Conservation (phyloP, 768 basidiomycete species). For the Lyophyllum shimeji region DNA sequence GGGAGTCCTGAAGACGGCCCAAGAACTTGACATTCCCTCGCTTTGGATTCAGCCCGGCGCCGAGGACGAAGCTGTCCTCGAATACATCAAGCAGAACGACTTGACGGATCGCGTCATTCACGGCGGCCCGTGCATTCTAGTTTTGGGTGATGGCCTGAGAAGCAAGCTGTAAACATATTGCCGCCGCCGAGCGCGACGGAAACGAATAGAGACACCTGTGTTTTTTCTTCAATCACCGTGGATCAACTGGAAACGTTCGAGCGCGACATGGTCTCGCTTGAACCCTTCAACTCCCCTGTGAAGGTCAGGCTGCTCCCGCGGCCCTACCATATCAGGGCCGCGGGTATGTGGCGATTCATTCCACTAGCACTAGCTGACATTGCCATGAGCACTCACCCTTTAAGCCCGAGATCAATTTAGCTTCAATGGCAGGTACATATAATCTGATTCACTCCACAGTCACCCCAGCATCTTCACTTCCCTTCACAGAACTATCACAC, state of each 20-base stretch:
- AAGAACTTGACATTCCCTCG: slow-evolving; percentile 66
- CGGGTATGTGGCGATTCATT: neutral
- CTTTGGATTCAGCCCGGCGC: slow-evolving; percentile 93
- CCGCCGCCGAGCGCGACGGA: neutral
- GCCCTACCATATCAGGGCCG: slow-evolving; percentile 4
- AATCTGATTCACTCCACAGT: neutral
- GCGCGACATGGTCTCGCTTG: neutral
- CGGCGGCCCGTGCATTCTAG: slow-evolving; percentile 82
- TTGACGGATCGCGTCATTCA: slow-evolving; percentile 70
- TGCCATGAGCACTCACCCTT: slow-evolving; percentile 1
- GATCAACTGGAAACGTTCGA: slow-evolving; percentile 3
- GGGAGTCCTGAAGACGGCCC: slow-evolving; percentile 61
- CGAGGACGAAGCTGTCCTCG: slow-evolving; percentile 60
- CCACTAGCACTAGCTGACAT: slow-evolving; percentile 12
- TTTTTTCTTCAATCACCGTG: slow-evolving; percentile 10
- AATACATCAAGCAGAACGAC: slow-evolving; percentile 65
- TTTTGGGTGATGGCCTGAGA: slow-evolving; percentile 65
- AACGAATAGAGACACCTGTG: neutral
- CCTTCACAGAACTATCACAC: neutral
- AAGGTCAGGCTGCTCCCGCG: slow-evolving; percentile 6
- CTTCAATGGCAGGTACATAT: slow-evolving; percentile 5
- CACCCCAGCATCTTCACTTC: neutral
- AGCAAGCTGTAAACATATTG: slow-evolving; percentile 24
- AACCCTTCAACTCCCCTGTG: neutral
- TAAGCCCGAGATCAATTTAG: slow-evolving; percentile 11